Evolutionary conservation across 768 basidiomycete genomes (phyloP).

Genomic region (Rhodocollybia butyracea): DNA sequence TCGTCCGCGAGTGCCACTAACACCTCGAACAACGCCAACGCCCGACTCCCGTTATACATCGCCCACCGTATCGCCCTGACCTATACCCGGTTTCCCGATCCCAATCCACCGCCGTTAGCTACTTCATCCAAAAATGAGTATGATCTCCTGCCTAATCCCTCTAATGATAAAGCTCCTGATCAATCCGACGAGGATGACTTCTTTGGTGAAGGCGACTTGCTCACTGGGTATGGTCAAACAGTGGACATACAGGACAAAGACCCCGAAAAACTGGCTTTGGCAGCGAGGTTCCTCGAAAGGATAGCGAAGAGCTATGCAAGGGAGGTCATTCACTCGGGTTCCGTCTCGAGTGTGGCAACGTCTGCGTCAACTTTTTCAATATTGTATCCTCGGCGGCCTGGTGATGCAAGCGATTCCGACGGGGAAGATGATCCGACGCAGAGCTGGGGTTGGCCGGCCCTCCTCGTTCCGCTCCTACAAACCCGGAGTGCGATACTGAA

Average conservation of each 20-base stretch:
- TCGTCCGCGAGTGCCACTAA: not conserved
- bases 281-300: conserved; percentile 56
- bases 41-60: conserved; percentile 84
- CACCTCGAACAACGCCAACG: not conserved
- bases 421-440: not conserved
- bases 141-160: too few relatives aligned
- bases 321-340: not conserved
- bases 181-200: too few relatives aligned
- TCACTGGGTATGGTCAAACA: not conserved
- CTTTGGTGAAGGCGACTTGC: too few relatives aligned
- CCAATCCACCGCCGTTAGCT: not conserved
- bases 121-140: too few relatives aligned
- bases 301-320: not conserved
- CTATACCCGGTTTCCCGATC: conserved; percentile 42
- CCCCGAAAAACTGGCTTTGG: conserved; percentile 81
- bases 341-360: not conserved
- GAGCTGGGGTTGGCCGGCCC: not conserved
- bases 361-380: not conserved
- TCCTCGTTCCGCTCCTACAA: conserved; percentile 73
- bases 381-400: too few relatives aligned
- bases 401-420: not conserved
- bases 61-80: conserved; percentile 88
- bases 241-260: conserved; percentile 20
- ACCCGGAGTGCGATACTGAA: conserved; percentile 17
- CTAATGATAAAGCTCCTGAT: too few relatives aligned